Percentiles rank a stretch among this genome's conserved stretches.
These are phyloP conservation scores for Paramecium sonneborni DNA, from an alignment of 73 alveolate species.

Conservation along the genomic window DNA sequence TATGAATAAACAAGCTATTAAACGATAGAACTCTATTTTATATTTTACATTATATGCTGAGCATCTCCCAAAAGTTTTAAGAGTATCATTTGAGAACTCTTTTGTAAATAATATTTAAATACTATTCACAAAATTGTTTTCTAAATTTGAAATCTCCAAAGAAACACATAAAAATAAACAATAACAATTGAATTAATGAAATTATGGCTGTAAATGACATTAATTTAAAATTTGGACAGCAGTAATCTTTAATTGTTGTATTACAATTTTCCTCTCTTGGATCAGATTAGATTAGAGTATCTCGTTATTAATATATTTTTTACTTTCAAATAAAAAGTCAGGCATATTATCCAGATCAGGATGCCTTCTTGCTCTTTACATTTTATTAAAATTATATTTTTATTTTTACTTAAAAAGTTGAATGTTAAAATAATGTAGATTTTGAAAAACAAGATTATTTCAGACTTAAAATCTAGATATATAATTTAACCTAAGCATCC, in stretches of 20 bases:
- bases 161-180: not conserved
- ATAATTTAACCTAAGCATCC: too few relatives aligned
- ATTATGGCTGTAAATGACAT: not conserved
- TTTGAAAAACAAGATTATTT: not conserved
- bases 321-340: constrained; percentile 34
- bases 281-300: not conserved
- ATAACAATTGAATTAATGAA: not conserved
- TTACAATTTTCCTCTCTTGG: constrained; percentile 41
- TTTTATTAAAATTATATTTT: not conserved
- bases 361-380: not conserved
- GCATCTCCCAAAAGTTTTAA: not conserved
- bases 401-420: not conserved
- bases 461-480: not conserved
- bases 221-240: constrained; percentile 21
- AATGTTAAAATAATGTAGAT: not conserved
- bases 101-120: not conserved
- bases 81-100: not conserved
- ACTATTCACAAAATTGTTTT: not conserved
- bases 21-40: not conserved
- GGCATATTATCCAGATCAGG: constrained; percentile 33
- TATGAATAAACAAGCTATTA: not conserved
- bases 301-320: not conserved
- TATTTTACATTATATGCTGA: not conserved
- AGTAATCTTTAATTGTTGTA: not conserved
- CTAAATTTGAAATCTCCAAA: not conserved